A percentile compares a stretch with the other conserved stretches of the same genome.
Evolutionary conservation across 306 rosid genomes (phyloP).

Genomic region (Gastrolobium bilobum): DNA sequence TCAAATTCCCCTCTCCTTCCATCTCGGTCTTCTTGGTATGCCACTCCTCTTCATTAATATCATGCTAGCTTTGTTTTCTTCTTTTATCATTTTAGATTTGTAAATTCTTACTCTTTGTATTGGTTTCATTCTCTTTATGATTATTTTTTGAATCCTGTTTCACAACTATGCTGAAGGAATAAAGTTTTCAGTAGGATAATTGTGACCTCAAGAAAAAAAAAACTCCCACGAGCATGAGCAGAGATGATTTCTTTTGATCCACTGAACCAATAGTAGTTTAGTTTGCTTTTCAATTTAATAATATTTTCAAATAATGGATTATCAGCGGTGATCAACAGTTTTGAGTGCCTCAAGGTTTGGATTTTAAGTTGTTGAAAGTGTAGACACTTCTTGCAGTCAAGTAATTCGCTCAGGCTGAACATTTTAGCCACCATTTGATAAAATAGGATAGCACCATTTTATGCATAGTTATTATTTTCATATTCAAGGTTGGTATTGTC

Average conservation of each 20-base stretch:
- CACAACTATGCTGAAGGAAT: neutral
- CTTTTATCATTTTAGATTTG: neutral
- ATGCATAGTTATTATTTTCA: neutral
- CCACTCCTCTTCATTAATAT: neutral
- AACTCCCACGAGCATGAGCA: no score
- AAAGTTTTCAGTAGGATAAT: neutral
- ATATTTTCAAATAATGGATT: neutral
- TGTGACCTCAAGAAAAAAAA: neutral
- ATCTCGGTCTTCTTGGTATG: constrained; percentile 63
- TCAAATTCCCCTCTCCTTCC: constrained; percentile 64
- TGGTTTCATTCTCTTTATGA: neutral
- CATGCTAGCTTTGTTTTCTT: neutral
- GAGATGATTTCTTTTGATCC: neutral
- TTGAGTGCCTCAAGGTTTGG: neutral
- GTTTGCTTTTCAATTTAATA: neutral
- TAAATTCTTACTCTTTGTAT: neutral
- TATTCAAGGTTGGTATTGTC: constrained; percentile 4
- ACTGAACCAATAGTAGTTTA: neutral
- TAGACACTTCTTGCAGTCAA: neutral
- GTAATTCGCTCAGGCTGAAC: neutral
- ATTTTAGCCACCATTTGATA: neutral
- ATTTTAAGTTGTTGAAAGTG: neutral
- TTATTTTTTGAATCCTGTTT: neutral
- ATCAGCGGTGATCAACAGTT: neutral
- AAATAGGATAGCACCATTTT: neutral